Conservation (phyloP, 1,139 yeast species). For the Candida glucosophila region DNA sequence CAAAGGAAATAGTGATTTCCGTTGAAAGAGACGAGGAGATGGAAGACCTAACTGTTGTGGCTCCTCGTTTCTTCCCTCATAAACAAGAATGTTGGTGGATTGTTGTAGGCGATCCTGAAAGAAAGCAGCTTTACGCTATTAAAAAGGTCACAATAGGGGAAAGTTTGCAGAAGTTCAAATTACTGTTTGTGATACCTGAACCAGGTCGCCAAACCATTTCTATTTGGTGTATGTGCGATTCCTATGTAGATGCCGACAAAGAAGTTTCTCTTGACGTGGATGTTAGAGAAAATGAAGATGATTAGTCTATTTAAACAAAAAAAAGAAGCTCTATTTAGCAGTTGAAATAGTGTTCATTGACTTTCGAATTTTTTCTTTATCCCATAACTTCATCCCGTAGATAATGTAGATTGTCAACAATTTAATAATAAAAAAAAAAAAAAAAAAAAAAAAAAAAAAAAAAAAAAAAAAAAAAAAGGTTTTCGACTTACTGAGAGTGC, state of each 20-base stretch:
- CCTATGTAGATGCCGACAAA: slow-evolving; percentile 85
- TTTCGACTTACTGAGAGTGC: no score
- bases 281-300: slow-evolving; percentile 15
- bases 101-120: slow-evolving; percentile 59
- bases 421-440: no score
- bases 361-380: no score
- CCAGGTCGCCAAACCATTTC: slow-evolving; percentile 55
- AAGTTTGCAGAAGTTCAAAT: slow-evolving; percentile 42
- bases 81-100: slow-evolving; percentile 88
- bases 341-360: no score
- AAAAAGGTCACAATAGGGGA: slow-evolving; percentile 53
- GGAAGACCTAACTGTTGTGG: slow-evolving; percentile 53
- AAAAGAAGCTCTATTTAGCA: no score
- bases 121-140: slow-evolving; percentile 63
- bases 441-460: no score
- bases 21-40: slow-evolving; percentile 70
- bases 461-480: no score
- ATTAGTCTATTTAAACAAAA: slow-evolving; percentile 1
- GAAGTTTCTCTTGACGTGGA: slow-evolving; percentile 51
- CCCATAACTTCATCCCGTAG: no score
- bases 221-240: slow-evolving; percentile 86
- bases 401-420: no score
- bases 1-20: slow-evolving; percentile 39
- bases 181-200: slow-evolving; percentile 52
- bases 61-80: slow-evolving; percentile 46